Base-by-base conservation (phyloP, 306 rosid genomes). In the Cucurbita ficifolia region DNA sequence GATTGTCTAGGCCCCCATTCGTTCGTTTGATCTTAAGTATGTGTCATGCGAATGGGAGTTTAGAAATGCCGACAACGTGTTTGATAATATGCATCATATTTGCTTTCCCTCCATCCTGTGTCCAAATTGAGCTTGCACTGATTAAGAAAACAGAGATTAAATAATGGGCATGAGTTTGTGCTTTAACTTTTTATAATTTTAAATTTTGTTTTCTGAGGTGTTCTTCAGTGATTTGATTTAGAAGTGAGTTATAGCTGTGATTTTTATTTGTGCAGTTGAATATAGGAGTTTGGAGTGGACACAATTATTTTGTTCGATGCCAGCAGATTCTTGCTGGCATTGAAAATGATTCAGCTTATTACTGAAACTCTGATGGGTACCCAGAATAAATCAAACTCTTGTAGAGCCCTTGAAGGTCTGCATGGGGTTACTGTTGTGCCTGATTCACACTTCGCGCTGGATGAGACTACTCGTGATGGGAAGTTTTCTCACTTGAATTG, bases 241-340 rank as follows among this genome's bases (percentile, higher is more conserved):
- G 57, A 46, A 46, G 38, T 45, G 5, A 45, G 55, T 67, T 67
- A 55, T 68, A 64, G 46, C 38, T 69, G 14, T 13, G 59, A 17
- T 49, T 48, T 70, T 38, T 50, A 70, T 59, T 50, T 50, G 43
- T 49, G 59, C 74, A 70, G 57, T 29, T 70, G 9, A 49, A 49
- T n/a, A 29, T 70, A 49, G 45, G 55, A 81, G 85, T 67, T 64
- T 73, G 62, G 58, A 75, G 54, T 42, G 68, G 52, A 70, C 76
- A 72, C 69, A 16, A 68, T 78, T 53, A 72, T 68, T 81, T 79
- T 83, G 72, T 61, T 71, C 75, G 72, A 81, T 87, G 84, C 96
- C 96, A 83, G 96, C 96, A 86, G 79, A 50, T 53, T 45, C 72
- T 85, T 86, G 96, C 87, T 93, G 96, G 96, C 75, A 80, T 78